Evolutionary conservation across 768 basidiomycete genomes (phyloP).

Genomic region (Gymnopilus junonius): DNA sequence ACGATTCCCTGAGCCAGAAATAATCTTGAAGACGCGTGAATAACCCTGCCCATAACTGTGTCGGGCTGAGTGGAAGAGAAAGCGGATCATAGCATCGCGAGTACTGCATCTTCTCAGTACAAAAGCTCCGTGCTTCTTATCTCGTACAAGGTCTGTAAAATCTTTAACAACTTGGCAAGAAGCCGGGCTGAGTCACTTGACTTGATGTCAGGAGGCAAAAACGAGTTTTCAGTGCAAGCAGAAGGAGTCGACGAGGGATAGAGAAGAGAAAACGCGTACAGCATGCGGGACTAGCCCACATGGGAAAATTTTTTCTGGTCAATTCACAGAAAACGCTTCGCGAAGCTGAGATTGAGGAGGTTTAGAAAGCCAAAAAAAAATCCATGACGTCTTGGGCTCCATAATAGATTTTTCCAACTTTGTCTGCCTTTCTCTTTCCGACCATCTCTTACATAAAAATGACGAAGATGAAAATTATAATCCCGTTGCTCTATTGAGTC

Average conservation of each 20-base stretch:
- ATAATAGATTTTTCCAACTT: background rate
- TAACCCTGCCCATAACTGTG: background rate
- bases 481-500: background rate
- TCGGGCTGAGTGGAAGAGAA: background rate
- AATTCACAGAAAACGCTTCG: background rate
- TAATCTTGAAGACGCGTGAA: background rate
- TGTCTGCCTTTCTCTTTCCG: background rate
- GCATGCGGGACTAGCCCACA: background rate
- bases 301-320: background rate
- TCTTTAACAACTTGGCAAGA: background rate
- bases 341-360: too few relatives aligned
- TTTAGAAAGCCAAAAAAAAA: background rate
- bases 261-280: background rate
- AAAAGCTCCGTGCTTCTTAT: background rate
- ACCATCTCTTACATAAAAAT: background rate
- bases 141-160: too few relatives aligned
- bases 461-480: background rate
- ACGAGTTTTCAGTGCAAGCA: too few relatives aligned
- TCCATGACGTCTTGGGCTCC: too few relatives aligned
- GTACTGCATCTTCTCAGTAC: background rate
- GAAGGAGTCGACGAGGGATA: background rate
- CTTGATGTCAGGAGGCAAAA: too few relatives aligned
- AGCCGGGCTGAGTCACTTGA: background rate
- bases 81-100: background rate
- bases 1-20: background rate